Base-by-base conservation (phyloP, 2,329 filamentous ascomycete species). In the Colletotrichum godetiae region DNA sequence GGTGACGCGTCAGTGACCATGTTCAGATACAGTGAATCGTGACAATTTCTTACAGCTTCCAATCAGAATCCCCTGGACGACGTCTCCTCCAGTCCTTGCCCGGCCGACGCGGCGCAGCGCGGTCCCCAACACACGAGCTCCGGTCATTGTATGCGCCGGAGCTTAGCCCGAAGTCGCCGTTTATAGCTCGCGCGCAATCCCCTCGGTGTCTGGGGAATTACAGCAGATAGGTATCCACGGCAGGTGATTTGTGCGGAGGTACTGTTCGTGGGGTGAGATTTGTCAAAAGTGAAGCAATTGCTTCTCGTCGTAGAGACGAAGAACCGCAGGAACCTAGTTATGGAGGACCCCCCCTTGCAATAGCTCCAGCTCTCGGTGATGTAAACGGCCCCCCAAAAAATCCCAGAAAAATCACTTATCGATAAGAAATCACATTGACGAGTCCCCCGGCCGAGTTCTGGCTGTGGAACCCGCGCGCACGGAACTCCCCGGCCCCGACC, bases 121-220 rank as follows among this genome's bases (percentile, higher is more conserved):
- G 37, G 53, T 66, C 70, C 31, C 59, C 56, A 73, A 55, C 72
- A 80, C 76, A 75, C 78, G 76, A 76, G 76, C 76, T 73, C 75
- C 75, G 76, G 76, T 81, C 80, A 82, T 82, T 66, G 80, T 78
- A 78, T 75, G 70, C 70, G 55, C 60, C 37, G 60, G 64, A 65
- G 12, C 67, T 60, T 65, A 59, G 49, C 60, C 67, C 33, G 46
- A 13, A 19, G 37, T 42, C 13, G 29, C 29, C n/a, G 7, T 33
- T 11, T 22, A 2, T 19, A 13, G n/a, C 3, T 22, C 24, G 29
- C 13, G 10, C 35, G 24, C 11, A 37, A 7, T 52, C 24, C 8
- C 27, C 15, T 7, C 1, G 5, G 13, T 1, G 46, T 4, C 4
- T 12, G 33, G 8, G 1, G 11, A 35, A 4, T 29, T 35, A 35